Conservation (phyloP, 2,329 filamentous ascomycete genomes). For the Thielaviopsis euricoi region DNA sequence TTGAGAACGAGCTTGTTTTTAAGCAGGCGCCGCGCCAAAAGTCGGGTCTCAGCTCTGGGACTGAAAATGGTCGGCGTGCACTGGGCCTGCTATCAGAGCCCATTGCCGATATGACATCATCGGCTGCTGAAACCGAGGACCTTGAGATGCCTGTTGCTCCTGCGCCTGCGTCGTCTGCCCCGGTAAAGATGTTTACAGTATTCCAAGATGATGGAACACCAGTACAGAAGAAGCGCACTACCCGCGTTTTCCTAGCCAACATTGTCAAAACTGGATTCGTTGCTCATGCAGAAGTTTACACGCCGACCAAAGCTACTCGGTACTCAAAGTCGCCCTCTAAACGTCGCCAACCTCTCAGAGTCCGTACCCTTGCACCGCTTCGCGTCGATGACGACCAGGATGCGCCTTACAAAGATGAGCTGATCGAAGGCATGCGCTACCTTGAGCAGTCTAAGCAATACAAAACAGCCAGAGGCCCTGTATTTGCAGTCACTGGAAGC, state of each 20-base stretch:
- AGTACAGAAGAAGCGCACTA: conserved; percentile 19
- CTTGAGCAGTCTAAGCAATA: conserved; percentile 86
- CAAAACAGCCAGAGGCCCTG: conserved; percentile 1
- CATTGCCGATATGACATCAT: not conserved
- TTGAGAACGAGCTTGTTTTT: conserved; percentile 88
- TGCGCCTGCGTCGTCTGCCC: conserved; percentile 37
- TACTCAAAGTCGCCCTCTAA: conserved; percentile 7
- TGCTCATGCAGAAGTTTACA: not conserved
- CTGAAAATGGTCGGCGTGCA: conserved; percentile 49
- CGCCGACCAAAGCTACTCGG: not conserved
- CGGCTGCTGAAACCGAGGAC: not conserved
- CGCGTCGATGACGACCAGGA: conserved; percentile 30
- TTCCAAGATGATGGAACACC: conserved; percentile 58
- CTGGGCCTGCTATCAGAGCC: conserved; percentile 45
- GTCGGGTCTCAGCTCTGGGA: conserved; percentile 20
- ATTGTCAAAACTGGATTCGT: conserved; percentile 3
- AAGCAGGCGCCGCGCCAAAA: conserved; percentile 50
- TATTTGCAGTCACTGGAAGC: not conserved
- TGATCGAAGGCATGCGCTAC: conserved; percentile 69
- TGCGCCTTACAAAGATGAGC: conserved; percentile 46
- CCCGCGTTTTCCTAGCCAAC: not conserved
- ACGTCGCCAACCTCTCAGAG: conserved; percentile 3
- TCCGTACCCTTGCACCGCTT: not conserved
- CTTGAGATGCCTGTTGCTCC: conserved; percentile 10
- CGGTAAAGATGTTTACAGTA: conserved; percentile 70